These are phyloP conservation scores for Heteromeles arbutifolia DNA, from an alignment of 306 rosid species.

Conservation along the genomic window DNA sequence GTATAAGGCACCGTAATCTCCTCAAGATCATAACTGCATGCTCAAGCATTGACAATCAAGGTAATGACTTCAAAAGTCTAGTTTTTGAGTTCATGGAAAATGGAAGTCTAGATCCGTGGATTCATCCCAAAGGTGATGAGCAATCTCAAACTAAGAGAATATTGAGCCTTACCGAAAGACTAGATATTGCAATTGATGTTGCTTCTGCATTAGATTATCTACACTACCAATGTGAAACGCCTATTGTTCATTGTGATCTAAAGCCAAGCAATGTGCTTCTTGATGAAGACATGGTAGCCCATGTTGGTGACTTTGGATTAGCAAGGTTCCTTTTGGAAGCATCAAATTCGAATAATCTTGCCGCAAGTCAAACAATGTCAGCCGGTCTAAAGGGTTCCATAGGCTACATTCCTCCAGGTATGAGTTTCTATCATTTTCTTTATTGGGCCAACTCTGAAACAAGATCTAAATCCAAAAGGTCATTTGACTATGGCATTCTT, in stretches of 20 bases:
- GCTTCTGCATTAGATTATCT: constrained; percentile 25
- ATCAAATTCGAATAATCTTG: background rate
- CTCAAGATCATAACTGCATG: constrained; percentile 22
- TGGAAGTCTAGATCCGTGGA: constrained; percentile 24
- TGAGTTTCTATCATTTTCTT: background rate
- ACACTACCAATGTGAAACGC: background rate
- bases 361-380: background rate
- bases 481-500: no score
- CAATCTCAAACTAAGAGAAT: background rate
- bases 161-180: constrained; percentile 22
- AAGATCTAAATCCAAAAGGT: no score
- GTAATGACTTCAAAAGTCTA: constrained; percentile 30
- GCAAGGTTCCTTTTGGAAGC: background rate
- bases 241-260: background rate
- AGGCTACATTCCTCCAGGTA: background rate
- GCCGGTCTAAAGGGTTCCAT: background rate
- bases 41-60: constrained; percentile 18
- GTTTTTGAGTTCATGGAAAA: constrained; percentile 32
- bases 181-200: constrained; percentile 22
- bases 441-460: no score
- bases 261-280: background rate
- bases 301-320: background rate
- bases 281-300: background rate
- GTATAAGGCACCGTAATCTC: background rate
- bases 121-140: constrained; percentile 4